A percentile compares a stretch with the other conserved stretches of the same genome.
Conservation (phyloP, 805 yeast genomes). For the Nakazawaea populi region DNA sequence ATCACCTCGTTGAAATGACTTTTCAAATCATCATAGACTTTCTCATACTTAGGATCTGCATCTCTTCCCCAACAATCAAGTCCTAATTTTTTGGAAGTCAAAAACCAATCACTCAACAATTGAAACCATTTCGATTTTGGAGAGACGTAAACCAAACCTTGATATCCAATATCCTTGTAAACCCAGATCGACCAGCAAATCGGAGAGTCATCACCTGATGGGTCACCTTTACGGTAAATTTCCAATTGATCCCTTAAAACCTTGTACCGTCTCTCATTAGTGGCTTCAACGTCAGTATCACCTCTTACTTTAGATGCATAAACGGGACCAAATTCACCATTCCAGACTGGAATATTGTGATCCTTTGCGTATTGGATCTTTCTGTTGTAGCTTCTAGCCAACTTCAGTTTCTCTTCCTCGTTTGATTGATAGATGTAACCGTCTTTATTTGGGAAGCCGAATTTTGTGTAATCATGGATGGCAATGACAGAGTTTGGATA, state of each 20-base stretch:
- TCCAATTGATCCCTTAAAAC: constrained; percentile 40
- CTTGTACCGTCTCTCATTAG: constrained; percentile 33
- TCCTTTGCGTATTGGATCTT: constrained; percentile 37
- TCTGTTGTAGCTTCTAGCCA: constrained; percentile 33
- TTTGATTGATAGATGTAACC: constrained; percentile 29
- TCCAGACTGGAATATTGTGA: constrained; percentile 44
- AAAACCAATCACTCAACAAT: constrained; percentile 35
- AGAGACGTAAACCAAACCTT: constrained; percentile 41
- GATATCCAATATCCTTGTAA: constrained; percentile 47
- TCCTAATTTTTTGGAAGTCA: constrained; percentile 37
- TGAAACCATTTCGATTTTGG: constrained; percentile 38
- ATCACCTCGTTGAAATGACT: constrained; percentile 31
- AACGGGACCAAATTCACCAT: constrained; percentile 50
- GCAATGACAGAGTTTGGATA: constrained; percentile 42
- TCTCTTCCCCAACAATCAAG: constrained; percentile 47
- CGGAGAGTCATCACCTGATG: constrained; percentile 38
- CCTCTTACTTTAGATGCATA: constrained; percentile 38
- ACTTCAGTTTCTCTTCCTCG: constrained; percentile 27
- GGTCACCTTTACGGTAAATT: constrained; percentile 39
- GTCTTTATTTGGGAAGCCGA: constrained; percentile 37
- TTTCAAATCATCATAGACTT: constrained; percentile 29
- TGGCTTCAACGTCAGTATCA: constrained; percentile 29
- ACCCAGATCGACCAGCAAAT: constrained; percentile 49
- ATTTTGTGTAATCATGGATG: constrained; percentile 40
- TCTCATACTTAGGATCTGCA: constrained; percentile 31